Conservation (phyloP, 1,139 yeast species). For the Taphrina sp. region DNA sequence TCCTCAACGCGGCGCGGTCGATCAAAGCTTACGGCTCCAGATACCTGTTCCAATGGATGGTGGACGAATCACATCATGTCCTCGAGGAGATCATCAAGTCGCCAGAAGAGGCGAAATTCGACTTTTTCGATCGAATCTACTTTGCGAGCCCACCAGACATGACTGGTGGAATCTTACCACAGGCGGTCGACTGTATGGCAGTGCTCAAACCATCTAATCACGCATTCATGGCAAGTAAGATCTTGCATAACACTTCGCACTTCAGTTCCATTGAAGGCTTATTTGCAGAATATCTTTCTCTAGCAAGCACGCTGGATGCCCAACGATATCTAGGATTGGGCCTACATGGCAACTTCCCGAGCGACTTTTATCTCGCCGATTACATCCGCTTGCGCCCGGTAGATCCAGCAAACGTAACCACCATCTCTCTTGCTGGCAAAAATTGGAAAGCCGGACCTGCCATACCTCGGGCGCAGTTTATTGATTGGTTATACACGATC, state of each 20-base stretch:
- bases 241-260: conserved; percentile 11
- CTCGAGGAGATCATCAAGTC: conserved; percentile 16
- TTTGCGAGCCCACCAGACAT: conserved; percentile 10
- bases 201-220: conserved; percentile 13
- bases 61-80: conserved; percentile 22
- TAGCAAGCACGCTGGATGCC: neutral
- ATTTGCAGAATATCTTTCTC: conserved; percentile 5
- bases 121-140: conserved; percentile 26
- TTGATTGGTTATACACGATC: conserved; percentile 19
- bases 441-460: conserved; percentile 21
- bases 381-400: conserved; percentile 19
- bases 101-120: conserved; percentile 22
- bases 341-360: conserved; percentile 4
- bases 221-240: conserved; percentile 20
- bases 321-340: conserved; percentile 22
- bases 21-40: conserved; percentile 9
- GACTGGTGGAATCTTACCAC: conserved; percentile 21
- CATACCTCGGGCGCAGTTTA: conserved; percentile 6
- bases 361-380: conserved; percentile 2
- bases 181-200: conserved; percentile 16
- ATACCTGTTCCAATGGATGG: conserved; percentile 18
- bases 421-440: conserved; percentile 11
- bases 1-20: conserved; percentile 22
- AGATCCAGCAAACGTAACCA: conserved; percentile 14
- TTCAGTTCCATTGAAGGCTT: conserved; percentile 12